These are phyloP conservation scores for Rhodamnia argentea DNA, from an alignment of 345 rosid genomes.

Conservation along the genomic window DNA sequence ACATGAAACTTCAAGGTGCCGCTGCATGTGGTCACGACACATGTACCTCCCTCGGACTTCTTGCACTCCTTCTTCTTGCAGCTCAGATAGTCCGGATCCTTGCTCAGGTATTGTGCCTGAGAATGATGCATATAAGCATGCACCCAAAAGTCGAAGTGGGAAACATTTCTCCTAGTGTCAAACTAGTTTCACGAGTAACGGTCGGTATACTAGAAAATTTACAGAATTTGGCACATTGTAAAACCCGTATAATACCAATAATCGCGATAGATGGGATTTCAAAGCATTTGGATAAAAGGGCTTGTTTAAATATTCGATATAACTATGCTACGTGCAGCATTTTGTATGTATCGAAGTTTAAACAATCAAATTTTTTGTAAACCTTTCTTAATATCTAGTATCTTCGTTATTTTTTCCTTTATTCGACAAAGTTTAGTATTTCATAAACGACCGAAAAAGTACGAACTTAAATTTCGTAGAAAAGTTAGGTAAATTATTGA, in stretches of 20 bases:
- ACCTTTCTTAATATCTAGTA: neutral
- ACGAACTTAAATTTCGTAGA: neutral
- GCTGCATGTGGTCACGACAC: constrained; percentile 26
- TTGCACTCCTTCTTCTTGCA: constrained; percentile 36
- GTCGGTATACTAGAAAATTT: neutral
- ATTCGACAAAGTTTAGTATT: neutral
- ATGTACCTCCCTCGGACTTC: neutral
- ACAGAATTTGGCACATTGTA: neutral
- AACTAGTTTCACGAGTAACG: neutral
- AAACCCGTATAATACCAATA: neutral
- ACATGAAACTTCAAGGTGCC: constrained; percentile 42
- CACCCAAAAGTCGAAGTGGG: neutral
- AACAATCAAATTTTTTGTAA: neutral
- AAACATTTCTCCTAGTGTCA: neutral
- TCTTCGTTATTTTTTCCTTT: neutral
- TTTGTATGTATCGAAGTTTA: neutral
- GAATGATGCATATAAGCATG: neutral
- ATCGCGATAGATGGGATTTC: neutral
- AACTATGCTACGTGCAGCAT: neutral
- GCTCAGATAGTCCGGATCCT: constrained; percentile 38
- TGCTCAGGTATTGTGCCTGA: constrained; percentile 39
- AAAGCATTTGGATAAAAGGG: neutral
- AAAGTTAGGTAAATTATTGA: neutral
- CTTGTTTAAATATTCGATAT: neutral
- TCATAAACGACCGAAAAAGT: neutral